Percentiles rank a stretch among this genome's conserved stretches.
phyloP scores from a whole-genome alignment of 345 rosid species.

The Eutrema japonicum region DNA sequence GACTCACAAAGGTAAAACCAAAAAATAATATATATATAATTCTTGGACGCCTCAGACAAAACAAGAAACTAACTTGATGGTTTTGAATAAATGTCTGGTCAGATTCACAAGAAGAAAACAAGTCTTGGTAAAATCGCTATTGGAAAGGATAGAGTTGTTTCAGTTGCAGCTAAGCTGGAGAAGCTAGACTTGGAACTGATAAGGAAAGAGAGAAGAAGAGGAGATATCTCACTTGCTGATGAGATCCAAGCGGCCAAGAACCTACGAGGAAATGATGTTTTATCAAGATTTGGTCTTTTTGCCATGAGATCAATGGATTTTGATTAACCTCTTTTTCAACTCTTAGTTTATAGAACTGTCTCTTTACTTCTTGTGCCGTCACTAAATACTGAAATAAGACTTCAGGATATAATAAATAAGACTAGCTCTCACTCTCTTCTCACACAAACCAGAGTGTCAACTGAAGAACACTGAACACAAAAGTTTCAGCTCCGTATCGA shows the following conservation, averaged over 20 bases:
- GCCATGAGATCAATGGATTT: slow-evolving; percentile 34
- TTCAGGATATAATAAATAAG: background rate
- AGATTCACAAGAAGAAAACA: slow-evolving; percentile 72
- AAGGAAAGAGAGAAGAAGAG: slow-evolving; percentile 57
- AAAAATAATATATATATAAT: background rate
- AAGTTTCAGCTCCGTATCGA: background rate
- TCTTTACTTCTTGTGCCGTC: slow-evolving; percentile 21
- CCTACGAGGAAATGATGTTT: slow-evolving; percentile 45
- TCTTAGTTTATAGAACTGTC: slow-evolving; percentile 20
- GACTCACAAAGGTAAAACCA: slow-evolving; percentile 61
- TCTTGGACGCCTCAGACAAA: background rate
- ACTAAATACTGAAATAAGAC: background rate
- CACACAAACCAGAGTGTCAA: background rate
- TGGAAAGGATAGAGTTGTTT: slow-evolving; percentile 40
- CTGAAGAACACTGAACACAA: background rate
- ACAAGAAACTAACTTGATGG: slow-evolving; percentile 10
- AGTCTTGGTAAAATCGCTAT: slow-evolving; percentile 41
- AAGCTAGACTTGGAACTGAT: slow-evolving; percentile 60
- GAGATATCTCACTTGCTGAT: slow-evolving; percentile 72
- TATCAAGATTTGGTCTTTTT: slow-evolving; percentile 32
- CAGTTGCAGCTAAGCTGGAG: slow-evolving; percentile 57
- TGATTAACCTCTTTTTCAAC: slow-evolving; percentile 15
- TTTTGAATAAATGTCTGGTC: slow-evolving; percentile 19
- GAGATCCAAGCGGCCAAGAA: slow-evolving; percentile 78
- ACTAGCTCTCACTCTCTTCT: background rate